Evolutionary conservation across 2,329 filamentous ascomycete genomes (phyloP), one percentile per base, ranked within the genome.

Genomic region (Hypoxylon sp.): DNA sequence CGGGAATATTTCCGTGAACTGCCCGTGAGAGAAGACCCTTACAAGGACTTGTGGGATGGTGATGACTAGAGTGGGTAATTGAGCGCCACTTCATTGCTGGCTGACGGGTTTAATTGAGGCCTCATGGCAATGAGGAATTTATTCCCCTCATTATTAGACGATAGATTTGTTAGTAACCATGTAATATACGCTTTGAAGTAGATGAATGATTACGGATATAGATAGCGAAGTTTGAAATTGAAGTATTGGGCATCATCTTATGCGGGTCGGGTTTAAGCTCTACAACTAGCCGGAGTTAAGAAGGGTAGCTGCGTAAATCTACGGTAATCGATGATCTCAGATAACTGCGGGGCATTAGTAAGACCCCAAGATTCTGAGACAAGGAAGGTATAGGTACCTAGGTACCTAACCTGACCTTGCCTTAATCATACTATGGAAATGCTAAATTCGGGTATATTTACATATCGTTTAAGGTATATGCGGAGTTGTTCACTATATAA

Each of bases 301-400:
- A 36, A 45, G 2, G 9, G n/a, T 32, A 10, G 41, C 49, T 62
- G 43, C 46, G 30, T 50, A 19, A 5, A 41, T 55, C 41, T 48
- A n/a, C n/a, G n/a, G n/a, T n/a, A 57, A 65, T 59, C 60, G 65
- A 63, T 68, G 63, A n/a, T n/a, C n/a, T n/a, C n/a, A 69, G 56
- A 30, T 14, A 49, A 17, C n/a, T 59, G 58, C 38, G 60, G 60
- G 57, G 60, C 30, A 59, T 71, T 32, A 71, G 56, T 71, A 65
- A 71, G 66, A 28, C 5, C 56, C 65, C 14, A 30, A 30, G 28
- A 6, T 25, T 41, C 5, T 6, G 14, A 38, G 6, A 17, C 4
- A 30, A 7, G 28, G 28, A 5, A 2, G 19, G 30, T n/a, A 38
- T 25, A 53, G 32, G n/a, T n/a, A n/a, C 19, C 14, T 25, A 4